Percentiles rank a stretch among this genome's conserved stretches.
These are phyloP conservation scores for Vitis hybrid DNA, from an alignment of 177 flowering plant species.

Conservation along the genomic window DNA sequence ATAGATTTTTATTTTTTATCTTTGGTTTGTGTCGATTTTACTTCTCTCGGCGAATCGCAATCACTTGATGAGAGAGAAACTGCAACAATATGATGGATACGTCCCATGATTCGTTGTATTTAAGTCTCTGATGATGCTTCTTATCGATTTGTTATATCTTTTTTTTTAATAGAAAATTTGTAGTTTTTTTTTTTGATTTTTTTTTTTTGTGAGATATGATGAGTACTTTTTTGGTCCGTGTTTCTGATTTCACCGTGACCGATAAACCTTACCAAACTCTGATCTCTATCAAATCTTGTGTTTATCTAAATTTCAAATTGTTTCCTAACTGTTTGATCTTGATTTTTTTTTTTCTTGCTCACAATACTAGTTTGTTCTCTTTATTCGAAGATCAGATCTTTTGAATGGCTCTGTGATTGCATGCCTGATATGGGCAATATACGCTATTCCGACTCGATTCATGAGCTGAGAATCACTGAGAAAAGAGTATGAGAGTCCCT, in stretches of 20 bases:
- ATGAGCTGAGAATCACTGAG: conserved; percentile 14
- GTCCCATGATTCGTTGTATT: conserved; percentile 45
- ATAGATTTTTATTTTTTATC: too few relatives aligned
- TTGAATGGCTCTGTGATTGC: conserved; percentile 30
- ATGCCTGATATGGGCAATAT: conserved; percentile 35
- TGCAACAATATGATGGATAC: conserved; percentile 53
- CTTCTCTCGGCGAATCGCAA: neutral
- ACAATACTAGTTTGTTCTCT: too few relatives aligned
- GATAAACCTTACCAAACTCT: conserved; percentile 35
- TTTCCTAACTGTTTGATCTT: neutral
- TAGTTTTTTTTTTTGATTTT: neutral
- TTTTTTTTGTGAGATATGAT: conserved; percentile 29
- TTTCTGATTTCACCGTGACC: conserved; percentile 50
- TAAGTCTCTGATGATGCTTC: conserved; percentile 62
- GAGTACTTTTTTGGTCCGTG: conserved; percentile 51
- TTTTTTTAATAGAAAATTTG: neutral
- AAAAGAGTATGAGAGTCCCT: conserved; percentile 22
- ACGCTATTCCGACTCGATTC: conserved; percentile 35
- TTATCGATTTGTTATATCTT: neutral
- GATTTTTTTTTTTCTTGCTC: neutral
- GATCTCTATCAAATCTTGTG: conserved; percentile 25
- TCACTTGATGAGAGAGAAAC: conserved; percentile 44
- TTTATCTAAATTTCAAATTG: neutral
- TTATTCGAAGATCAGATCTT: too few relatives aligned
- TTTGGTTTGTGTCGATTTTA: neutral